Percentiles rank a stretch among this genome's conserved stretches.
Conservation (phyloP, 179 eudicot genomes). For the Pouteria campechiana region DNA sequence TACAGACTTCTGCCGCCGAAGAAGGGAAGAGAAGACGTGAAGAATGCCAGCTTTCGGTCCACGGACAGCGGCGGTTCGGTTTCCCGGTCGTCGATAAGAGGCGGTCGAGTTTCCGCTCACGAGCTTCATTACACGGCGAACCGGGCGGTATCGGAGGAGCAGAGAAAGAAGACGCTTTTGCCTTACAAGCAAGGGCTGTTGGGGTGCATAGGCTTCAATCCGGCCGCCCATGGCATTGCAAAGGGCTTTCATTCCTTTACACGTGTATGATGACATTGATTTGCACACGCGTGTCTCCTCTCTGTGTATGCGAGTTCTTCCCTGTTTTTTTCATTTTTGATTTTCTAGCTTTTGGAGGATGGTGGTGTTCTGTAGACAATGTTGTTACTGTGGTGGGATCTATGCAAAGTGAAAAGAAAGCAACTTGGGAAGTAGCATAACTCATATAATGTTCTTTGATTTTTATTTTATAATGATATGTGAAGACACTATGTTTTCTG, state of each 20-base stretch:
- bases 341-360: too few relatives aligned
- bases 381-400: too few relatives aligned
- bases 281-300: too few relatives aligned
- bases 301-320: too few relatives aligned
- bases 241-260: constrained; percentile 18
- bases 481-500: too few relatives aligned
- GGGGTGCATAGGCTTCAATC: constrained; percentile 62
- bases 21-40: constrained; percentile 10
- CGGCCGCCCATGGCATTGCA: constrained; percentile 26
- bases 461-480: too few relatives aligned
- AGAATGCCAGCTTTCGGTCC: constrained; percentile 42
- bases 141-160: constrained; percentile 39
- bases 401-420: too few relatives aligned
- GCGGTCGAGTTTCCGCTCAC: constrained; percentile 30
- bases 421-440: too few relatives aligned
- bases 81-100: constrained; percentile 18
- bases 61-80: constrained; percentile 28
- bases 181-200: constrained; percentile 53
- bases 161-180: constrained; percentile 54
- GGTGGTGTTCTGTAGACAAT: too few relatives aligned
- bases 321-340: too few relatives aligned
- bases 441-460: too few relatives aligned
- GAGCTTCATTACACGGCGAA: constrained; percentile 35
- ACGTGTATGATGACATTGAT: constrained; percentile 14
- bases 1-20: constrained; percentile 14